These are phyloP conservation scores for Fusarium zealandicum DNA, from an alignment of 2,329 filamentous ascomycete genomes.

Conservation along the genomic window DNA sequence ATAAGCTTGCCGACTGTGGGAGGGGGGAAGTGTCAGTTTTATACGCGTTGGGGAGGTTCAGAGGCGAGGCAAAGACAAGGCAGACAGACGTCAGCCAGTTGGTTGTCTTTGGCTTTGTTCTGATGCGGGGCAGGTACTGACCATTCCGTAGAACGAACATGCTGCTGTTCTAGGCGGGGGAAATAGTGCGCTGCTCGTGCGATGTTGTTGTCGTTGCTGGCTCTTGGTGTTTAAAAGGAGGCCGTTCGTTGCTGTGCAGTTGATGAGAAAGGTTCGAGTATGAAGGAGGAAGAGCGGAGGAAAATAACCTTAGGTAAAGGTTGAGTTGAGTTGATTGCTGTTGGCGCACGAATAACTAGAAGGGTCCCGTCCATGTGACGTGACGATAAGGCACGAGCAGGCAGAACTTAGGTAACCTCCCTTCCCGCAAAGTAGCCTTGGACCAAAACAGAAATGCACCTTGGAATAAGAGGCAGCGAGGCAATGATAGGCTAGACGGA, in stretches of 20 bases:
- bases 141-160: slow-evolving; percentile 52
- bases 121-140: slow-evolving; percentile 41
- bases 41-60: not conserved
- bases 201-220: not conserved
- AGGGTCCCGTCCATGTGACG: slow-evolving; percentile 22
- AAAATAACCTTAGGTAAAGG: slow-evolving; percentile 2
- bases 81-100: slow-evolving; percentile 10
- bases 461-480: slow-evolving; percentile 1
- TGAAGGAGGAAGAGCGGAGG: slow-evolving; percentile 5
- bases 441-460: too few relatives aligned
- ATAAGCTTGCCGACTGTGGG: slow-evolving; percentile 84
- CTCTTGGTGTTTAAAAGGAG: slow-evolving; percentile 5
- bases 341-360: slow-evolving; percentile 25
- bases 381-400: slow-evolving; percentile 29
- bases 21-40: slow-evolving; percentile 19
- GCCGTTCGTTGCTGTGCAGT: too few relatives aligned
- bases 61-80: not conserved
- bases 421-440: slow-evolving; percentile 4
- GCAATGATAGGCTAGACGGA: slow-evolving; percentile 5
- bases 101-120: slow-evolving; percentile 7
- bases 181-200: slow-evolving; percentile 1
- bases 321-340: slow-evolving; percentile 21
- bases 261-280: not conserved
- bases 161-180: slow-evolving; percentile 30
- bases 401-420: slow-evolving; percentile 17